Percentiles rank a stretch among this genome's conserved stretches.
phyloP scores from a whole-genome alignment of 2,329 filamentous ascomycete species.

The Diaporthe caulivora region DNA sequence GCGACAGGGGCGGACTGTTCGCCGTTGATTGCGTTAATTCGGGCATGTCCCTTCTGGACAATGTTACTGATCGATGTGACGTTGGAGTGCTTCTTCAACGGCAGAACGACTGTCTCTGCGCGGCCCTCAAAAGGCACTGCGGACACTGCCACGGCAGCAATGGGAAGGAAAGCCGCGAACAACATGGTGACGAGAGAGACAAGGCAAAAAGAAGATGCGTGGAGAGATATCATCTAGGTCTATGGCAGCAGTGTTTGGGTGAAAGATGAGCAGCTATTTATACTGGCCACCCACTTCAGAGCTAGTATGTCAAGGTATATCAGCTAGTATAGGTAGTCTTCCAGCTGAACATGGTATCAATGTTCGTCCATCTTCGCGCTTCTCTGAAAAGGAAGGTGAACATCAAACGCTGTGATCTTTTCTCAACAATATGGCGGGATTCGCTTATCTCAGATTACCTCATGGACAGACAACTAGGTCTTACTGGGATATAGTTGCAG shows the following conservation, averaged over 20 bases:
- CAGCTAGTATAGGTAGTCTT: not conserved
- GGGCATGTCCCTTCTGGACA: constrained; percentile 43
- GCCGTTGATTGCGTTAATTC: constrained; percentile 44
- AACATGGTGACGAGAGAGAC: constrained; percentile 17
- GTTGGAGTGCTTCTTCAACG: constrained; percentile 44
- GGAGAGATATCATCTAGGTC: not conserved
- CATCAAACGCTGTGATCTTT: not conserved
- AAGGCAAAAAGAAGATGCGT: not conserved
- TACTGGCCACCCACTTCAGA: not conserved
- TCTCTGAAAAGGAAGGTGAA: constrained; percentile 32
- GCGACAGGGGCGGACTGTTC: constrained; percentile 14
- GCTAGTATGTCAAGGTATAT: not conserved
- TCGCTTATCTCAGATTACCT: constrained; percentile 26
- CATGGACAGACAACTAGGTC: not conserved
- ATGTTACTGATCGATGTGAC: constrained; percentile 44
- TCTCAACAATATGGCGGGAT: not conserved
- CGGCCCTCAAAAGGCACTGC: constrained; percentile 44
- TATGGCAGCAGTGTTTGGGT: not conserved
- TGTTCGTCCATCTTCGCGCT: not conserved
- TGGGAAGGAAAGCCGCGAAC: constrained; percentile 10
- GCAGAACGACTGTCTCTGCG: constrained; percentile 41
- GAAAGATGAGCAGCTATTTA: constrained; percentile 8
- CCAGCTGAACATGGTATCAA: not conserved
- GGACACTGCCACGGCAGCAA: constrained; percentile 42
- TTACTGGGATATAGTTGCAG: constrained; percentile 3